Evolutionary conservation across 2,329 filamentous ascomycete genomes (phyloP).

Genomic region (Lasiodiplodia sp.): DNA sequence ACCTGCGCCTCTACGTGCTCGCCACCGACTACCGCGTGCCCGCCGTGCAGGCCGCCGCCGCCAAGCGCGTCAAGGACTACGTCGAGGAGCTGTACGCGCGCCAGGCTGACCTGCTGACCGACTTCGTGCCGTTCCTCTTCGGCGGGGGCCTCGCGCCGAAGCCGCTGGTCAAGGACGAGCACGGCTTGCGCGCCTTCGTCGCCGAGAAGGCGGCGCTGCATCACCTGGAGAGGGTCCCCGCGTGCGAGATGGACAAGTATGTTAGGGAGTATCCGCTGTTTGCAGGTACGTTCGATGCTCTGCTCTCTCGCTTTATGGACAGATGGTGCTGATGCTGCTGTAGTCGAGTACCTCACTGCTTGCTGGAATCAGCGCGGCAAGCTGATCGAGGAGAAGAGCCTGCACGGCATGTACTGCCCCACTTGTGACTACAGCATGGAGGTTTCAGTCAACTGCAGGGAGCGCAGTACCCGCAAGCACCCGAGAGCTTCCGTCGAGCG

Average conservation of each 20-base stretch:
- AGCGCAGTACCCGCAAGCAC: neutral
- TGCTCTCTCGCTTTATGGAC: neutral
- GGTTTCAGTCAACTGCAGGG: neutral
- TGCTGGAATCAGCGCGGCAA: neutral
- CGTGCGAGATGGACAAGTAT: neutral
- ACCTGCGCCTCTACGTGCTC: constrained; percentile 11
- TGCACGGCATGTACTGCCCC: neutral
- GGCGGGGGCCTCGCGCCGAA: neutral
- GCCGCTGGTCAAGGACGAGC: neutral
- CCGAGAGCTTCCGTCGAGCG: neutral
- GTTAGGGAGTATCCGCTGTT: constrained; percentile 9
- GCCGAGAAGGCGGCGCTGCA: neutral
- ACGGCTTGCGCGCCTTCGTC: neutral
- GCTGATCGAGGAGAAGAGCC: neutral
- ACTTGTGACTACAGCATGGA: constrained; percentile 8
- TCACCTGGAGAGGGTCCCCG: neutral
- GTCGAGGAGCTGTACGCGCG: neutral
- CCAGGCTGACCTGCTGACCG: neutral
- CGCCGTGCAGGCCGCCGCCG: neutral
- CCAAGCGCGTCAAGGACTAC: neutral
- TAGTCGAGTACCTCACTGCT: constrained; percentile 13
- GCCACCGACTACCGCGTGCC: neutral
- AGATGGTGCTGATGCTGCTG: neutral
- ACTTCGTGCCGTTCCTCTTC: constrained; percentile 11
- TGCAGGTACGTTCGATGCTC: neutral